Evolutionary conservation across 805 yeast species (phyloP), one percentile per base, ranked within the genome.

Genomic region (Myxozyma lipomycoides): DNA sequence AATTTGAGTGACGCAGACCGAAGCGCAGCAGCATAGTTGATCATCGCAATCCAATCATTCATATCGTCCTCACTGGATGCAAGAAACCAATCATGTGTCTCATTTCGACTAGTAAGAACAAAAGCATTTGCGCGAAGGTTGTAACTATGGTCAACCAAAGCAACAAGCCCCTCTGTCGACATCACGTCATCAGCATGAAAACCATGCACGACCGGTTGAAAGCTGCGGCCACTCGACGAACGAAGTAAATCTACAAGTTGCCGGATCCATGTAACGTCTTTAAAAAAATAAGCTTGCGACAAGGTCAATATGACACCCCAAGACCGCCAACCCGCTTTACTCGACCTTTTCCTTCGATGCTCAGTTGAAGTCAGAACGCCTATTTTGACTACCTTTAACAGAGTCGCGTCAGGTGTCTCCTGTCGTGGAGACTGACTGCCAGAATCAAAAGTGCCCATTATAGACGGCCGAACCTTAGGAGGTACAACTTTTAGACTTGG

Each of bases 11-110:
- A 52, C 45, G 74, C 72, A 1, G 74, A 66, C 34, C 72, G 73
- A 48, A 78, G 63, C 0, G 82, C 72, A 1, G 81, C 73, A 5
- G 78, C 68, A 56, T 71, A 75, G 56, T 81, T 81, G 60, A 81
- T 77, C 5, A 77, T 65, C 30, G 69, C 70, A 36, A 82, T 73
- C 90, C 90, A 84, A 21, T 76, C 75, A n/a, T 66, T 61, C 65
- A 76, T 67, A 37, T 81, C 86, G 21, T 66, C 65, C n/a, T 64
- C 62, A 21, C 68, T 67, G 4, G 62, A 66, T 12, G 81, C 78
- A 68, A 76, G 48, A 69, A 66, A 59, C 66, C 67, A 64, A 51
- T 67, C 70, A 38, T 63, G 65, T n/a, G 62, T 49, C 5, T 64
- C 64, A 12, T 64, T 67, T 12, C 65, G 51, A 28, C 12, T 28